Evolutionary conservation across 495 filamentous ascomycete species (phyloP), one percentile per base, ranked within the genome.

Genomic region (Penicillium salamii): DNA sequence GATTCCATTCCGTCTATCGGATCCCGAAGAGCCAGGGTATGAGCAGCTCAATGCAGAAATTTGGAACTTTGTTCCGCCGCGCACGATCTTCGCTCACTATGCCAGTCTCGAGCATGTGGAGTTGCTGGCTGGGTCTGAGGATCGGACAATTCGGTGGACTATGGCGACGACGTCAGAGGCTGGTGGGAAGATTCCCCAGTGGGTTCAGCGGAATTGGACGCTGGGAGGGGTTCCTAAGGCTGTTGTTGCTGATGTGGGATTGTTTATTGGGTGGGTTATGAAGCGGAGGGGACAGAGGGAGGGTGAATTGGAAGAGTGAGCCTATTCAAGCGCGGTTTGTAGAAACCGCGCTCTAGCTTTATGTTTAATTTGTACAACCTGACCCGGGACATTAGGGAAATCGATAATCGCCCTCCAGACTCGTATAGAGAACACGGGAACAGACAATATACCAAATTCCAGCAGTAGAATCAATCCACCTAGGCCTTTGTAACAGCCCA

Each of bases 141-240:
- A 37, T 0, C 71, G 65, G 28, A 66, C 55, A 24, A 71, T 86
- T 24, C 72, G 80, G 51, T 90, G 85, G 85, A 73, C 81, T 5
- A 86, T 88, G 79, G 80, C 80, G 3, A 88, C 85, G 36, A 79
- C 81, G n/a, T 84, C 83, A 36, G 79, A 90, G 60, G 84, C 86
- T 0, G 72, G 72, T 14, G 86, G 87, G 7, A 71, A 74, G 20
- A 72, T 91, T 44, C 87, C 87, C 6, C 66, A 75, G 59, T 86
- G 78, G 78, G 65, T 88, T 55, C 85, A 89, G 74, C 55, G 69
- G 49, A 74, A 55, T 48, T 74, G 68, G 68, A 65, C 52, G 12
- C 78, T 84, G 52, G 61, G 79, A 41, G 84, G 79, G 12, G 77
- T 89, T 21, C 81, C 84, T 2, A 75, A 74, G 9, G 78, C 80